phyloP scores from a whole-genome alignment of 306 rosid genomes.

The Lathyrus aphaca region DNA sequence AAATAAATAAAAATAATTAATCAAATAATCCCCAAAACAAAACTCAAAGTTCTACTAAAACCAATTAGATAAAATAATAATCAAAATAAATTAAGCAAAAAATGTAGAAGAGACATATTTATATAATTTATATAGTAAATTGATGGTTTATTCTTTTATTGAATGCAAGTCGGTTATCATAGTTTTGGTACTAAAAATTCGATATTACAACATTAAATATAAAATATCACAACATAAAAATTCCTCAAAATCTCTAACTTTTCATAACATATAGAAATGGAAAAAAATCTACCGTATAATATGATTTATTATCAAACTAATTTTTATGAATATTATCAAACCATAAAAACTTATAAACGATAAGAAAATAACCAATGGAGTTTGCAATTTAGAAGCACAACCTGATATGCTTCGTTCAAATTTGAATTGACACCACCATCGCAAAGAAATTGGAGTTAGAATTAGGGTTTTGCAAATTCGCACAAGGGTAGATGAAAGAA shows the following conservation, averaged over 20 bases:
- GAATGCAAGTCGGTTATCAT: background rate
- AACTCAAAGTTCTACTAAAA: no score
- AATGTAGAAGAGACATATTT: no score
- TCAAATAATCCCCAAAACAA: background rate
- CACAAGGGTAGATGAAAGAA: no score
- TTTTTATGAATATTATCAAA: background rate
- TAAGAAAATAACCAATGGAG: background rate
- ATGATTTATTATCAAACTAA: no score
- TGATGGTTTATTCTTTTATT: background rate
- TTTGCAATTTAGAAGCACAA: slow-evolving; percentile 20
- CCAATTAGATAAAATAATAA: no score
- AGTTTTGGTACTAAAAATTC: background rate
- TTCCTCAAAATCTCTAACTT: slow-evolving; percentile 1
- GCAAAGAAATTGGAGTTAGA: no score
- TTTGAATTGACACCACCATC: slow-evolving; percentile 37
- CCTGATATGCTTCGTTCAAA: slow-evolving; percentile 64
- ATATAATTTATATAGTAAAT: no score
- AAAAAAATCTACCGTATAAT: background rate
- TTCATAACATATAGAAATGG: background rate
- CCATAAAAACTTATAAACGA: background rate
- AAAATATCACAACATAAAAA: background rate
- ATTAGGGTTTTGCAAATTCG: no score
- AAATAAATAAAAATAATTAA: background rate
- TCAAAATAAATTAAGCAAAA: no score
- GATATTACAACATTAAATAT: slow-evolving; percentile 3